Conservation (phyloP, 306 rosid species). For the Dryas octopetala region DNA sequence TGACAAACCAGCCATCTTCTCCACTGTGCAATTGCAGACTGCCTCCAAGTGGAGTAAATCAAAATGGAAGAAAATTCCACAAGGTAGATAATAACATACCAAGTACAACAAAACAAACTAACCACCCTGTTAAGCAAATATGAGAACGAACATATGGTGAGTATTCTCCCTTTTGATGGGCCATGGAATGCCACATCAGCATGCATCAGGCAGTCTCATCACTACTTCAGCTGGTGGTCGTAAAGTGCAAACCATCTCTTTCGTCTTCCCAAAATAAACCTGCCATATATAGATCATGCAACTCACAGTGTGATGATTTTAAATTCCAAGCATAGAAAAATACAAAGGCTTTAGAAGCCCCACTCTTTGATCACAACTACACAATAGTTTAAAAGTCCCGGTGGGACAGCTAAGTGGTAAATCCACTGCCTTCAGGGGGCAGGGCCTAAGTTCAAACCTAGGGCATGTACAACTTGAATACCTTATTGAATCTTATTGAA, state of each 20-base stretch:
- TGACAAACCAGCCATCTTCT: constrained; percentile 1
- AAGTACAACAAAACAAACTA: not conserved
- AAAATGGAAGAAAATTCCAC: no score
- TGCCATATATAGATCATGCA: constrained; percentile 28
- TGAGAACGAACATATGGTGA: constrained; percentile 16
- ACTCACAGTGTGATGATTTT: not conserved
- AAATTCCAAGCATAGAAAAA: not conserved
- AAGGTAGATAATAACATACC: not conserved
- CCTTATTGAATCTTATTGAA: not conserved
- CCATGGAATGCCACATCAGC: constrained; percentile 33
- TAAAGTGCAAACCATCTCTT: constrained; percentile 98
- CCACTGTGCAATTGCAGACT: not conserved
- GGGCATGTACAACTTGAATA: not conserved
- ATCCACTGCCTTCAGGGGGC: not conserved
- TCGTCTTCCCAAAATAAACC: constrained; percentile 97
- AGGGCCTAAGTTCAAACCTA: not conserved
- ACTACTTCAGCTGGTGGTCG: constrained; percentile 88
- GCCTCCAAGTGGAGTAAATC: not conserved
- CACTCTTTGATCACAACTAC: not conserved
- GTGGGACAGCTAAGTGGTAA: not conserved
- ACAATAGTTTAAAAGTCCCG: not conserved
- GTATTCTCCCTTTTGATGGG: constrained; percentile 2
- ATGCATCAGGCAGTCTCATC: constrained; percentile 68
- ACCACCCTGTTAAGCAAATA: constrained; percentile 20
- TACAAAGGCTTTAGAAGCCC: not conserved